Evolutionary conservation across 176 grass and related monocot genomes (phyloP).

Genomic region (Thinopyrum elongatum): DNA sequence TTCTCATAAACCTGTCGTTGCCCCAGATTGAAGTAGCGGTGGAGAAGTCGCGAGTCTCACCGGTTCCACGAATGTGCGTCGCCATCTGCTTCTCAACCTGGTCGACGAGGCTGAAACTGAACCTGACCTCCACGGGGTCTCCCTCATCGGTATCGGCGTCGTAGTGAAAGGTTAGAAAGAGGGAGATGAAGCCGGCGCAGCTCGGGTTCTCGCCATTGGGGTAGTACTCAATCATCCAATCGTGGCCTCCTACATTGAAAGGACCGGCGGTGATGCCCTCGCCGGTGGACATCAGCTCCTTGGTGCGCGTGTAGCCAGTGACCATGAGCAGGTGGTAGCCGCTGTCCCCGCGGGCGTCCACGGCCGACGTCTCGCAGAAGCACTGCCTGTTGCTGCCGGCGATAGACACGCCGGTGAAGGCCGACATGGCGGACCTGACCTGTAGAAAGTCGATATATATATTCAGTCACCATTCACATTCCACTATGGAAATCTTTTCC

Average conservation of each 20-base stretch:
- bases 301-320: background rate
- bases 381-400: background rate
- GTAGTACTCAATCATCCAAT: background rate
- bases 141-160: fast-evolving
- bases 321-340: background rate
- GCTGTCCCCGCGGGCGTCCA: background rate
- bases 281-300: background rate
- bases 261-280: background rate
- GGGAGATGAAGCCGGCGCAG: background rate
- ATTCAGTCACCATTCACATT: background rate
- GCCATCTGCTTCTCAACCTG: background rate
- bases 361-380: background rate
- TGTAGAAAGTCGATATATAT: background rate
- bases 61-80: no score
- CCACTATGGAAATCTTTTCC: no score
- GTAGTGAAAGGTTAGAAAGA: background rate
- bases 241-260: background rate
- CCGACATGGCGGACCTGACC: background rate
- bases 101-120: background rate
- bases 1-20: background rate
- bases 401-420: background rate
- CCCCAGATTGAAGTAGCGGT: background rate
- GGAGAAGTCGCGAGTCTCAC: background rate
- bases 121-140: background rate
- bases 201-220: background rate